Evolutionary conservation across 1,284 basidiomycete genomes (phyloP).

Genomic region (Melampsora larici-populina): DNA sequence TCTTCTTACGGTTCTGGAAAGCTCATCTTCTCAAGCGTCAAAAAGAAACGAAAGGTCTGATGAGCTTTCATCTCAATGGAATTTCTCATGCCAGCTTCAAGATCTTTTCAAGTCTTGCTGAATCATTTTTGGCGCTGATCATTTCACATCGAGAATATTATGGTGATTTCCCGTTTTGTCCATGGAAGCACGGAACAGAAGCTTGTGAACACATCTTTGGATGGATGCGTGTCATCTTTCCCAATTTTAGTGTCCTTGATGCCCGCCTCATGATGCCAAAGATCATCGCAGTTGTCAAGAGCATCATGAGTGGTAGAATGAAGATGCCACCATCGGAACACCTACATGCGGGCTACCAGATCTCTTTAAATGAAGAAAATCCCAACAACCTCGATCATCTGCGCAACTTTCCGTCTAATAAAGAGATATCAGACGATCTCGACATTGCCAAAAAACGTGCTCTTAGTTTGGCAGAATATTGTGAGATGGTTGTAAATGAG

Average conservation of each 20-base stretch:
- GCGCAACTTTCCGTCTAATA: no score
- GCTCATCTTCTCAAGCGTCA: slow-evolving; percentile 5
- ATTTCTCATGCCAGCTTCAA: slow-evolving; percentile 17
- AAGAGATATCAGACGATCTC: no score
- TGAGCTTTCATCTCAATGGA: slow-evolving; percentile 1
- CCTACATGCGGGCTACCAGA: slow-evolving; percentile 5
- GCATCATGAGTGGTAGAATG: no score
- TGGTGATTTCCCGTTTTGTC: slow-evolving; percentile 1
- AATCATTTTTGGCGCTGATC: slow-evolving; percentile 14
- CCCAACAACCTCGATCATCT: slow-evolving; percentile 14
- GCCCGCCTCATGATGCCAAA: no score
- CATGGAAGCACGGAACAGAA: slow-evolving; percentile 30
- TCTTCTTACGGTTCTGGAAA: slow-evolving; percentile 17
- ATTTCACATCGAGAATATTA: slow-evolving; percentile 17
- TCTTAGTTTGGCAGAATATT: no score
- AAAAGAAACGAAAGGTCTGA: background rate
- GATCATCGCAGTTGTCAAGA: no score
- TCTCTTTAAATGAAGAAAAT: slow-evolving; percentile 6
- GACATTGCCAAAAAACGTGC: no score
- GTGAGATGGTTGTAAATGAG: background rate
- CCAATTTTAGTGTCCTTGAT: no score
- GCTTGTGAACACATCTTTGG: slow-evolving; percentile 25
- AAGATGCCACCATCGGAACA: slow-evolving; percentile 22
- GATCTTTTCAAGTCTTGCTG: slow-evolving; percentile 12
- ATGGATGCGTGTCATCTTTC: no score